Evolutionary conservation across 371 early-diverging fungal species (phyloP), one percentile per base, ranked within the genome.

Genomic region (Umbelopsis sp.): DNA sequence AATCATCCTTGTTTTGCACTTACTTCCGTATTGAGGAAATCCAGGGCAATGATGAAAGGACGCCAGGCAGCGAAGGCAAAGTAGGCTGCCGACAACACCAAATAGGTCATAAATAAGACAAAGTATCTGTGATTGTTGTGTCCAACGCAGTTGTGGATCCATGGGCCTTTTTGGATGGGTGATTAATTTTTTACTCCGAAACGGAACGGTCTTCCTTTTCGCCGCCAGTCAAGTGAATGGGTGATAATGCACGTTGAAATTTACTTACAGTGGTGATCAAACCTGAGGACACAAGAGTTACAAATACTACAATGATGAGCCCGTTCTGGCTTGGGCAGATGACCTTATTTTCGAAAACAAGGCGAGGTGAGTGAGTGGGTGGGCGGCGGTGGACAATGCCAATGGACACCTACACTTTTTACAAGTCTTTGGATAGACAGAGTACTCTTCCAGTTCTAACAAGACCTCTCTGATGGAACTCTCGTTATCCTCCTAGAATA

Each of bases 231-330:
- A 57, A 25, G 35, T 44, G 1, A 10, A 24, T 53, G 22, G 22
- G 22, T 22, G 37, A 44, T 6, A 68, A 63, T 1, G 16, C 38
- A 48, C 11, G 7, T 70, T 25, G 20, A 41, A 2, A 41, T 41
- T 7, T 67, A 38, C 83, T 78, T 84, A 85, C 90, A 86, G 65
- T 86, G 86, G 68, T 91, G 91, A 73, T 90, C 91, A 76, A 89
- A 87, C 69, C 85, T 84, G 44, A 90, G 82, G 4, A 97, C 90
- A 72, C 97, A 98, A 29, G 81, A 72, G 51, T 92, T 88, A 74
- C 97, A 97, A 41, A 91, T 90, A 63, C 89, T 90, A 77, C 98
- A 97, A 74, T 97, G 98, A 74, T 97, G 96, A 10, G 96, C 87
- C 65, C 98, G 86, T 71, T 93, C 94, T 11, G 98, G 95, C 76